Evolutionary conservation across 176 grass and related monocot genomes (phyloP).

Genomic region (Urochloa ruziziensis): DNA sequence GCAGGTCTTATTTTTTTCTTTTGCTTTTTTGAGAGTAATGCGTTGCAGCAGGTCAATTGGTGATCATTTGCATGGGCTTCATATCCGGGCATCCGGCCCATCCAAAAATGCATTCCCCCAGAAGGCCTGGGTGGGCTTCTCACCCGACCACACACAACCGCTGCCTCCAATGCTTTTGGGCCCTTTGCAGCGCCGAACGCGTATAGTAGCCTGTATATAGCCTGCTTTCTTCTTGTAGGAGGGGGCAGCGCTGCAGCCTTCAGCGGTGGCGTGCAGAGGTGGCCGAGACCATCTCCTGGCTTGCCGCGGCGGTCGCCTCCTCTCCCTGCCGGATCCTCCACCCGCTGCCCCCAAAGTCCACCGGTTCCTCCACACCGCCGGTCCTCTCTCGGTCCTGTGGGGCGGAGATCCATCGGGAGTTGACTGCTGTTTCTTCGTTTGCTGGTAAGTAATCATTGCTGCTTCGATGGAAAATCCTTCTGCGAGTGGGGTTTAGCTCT

Average conservation of each 20-base stretch:
- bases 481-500: not conserved
- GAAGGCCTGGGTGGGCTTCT: not conserved
- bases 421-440: not conserved
- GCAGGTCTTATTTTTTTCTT: no score
- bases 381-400: not conserved
- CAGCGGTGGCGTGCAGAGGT: not conserved
- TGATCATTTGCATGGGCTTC: not conserved
- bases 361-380: not conserved
- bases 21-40: no score
- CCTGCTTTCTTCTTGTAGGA: not conserved
- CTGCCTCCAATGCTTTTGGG: not conserved
- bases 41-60: not conserved
- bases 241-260: not conserved
- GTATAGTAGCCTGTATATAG: not conserved
- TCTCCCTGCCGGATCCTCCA: not conserved
- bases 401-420: not conserved
- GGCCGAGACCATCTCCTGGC: not conserved
- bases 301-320: not conserved
- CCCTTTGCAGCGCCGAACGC: not conserved
- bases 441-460: slow-evolving; percentile 1
- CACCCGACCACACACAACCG: not conserved
- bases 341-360: not conserved
- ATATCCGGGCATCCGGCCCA: not conserved
- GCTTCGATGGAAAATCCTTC: not conserved
- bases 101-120: not conserved